Conservation (phyloP, 352 stramenopile species). For the Phytophthora agathidicida region DNA sequence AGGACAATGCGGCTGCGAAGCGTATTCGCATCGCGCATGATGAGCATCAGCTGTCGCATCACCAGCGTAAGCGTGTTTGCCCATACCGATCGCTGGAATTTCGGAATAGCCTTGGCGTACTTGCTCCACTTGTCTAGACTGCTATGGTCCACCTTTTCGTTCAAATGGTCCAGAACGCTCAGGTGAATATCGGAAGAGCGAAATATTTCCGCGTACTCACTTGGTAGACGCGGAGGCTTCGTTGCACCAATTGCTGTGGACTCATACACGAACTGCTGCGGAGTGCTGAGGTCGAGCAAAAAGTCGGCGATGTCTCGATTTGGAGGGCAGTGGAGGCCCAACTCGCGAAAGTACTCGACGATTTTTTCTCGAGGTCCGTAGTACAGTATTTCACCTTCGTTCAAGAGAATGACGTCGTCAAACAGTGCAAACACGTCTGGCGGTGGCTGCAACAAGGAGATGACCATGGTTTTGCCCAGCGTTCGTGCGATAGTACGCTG, state of each 20-base stretch:
- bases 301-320: slow-evolving; percentile 36
- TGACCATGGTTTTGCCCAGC: slow-evolving; percentile 53
- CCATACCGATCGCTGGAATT: slow-evolving; percentile 17
- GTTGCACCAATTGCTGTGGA: not conserved
- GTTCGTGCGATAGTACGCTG: slow-evolving; percentile 27
- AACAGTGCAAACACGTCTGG: slow-evolving; percentile 55
- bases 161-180: slow-evolving; percentile 62
- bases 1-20: slow-evolving; percentile 34
- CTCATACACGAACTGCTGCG: slow-evolving; percentile 16
- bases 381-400: slow-evolving; percentile 44
- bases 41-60: slow-evolving; percentile 54
- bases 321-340: slow-evolving; percentile 28
- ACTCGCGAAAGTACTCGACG: slow-evolving; percentile 27
- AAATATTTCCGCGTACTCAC: slow-evolving; percentile 18
- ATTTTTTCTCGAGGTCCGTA: slow-evolving; percentile 31
- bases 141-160: slow-evolving; percentile 87
- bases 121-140: slow-evolving; percentile 57
- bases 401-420: slow-evolving; percentile 51
- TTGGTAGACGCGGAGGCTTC: slow-evolving; percentile 2
- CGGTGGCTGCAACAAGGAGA: slow-evolving; percentile 81
- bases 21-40: slow-evolving; percentile 40
- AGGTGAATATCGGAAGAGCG: not conserved
- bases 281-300: not conserved
- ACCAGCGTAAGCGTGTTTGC: slow-evolving; percentile 14
- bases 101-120: slow-evolving; percentile 6